These are phyloP conservation scores for Corchorus olitorius DNA, from an alignment of 345 rosid genomes.

Conservation along the genomic window DNA sequence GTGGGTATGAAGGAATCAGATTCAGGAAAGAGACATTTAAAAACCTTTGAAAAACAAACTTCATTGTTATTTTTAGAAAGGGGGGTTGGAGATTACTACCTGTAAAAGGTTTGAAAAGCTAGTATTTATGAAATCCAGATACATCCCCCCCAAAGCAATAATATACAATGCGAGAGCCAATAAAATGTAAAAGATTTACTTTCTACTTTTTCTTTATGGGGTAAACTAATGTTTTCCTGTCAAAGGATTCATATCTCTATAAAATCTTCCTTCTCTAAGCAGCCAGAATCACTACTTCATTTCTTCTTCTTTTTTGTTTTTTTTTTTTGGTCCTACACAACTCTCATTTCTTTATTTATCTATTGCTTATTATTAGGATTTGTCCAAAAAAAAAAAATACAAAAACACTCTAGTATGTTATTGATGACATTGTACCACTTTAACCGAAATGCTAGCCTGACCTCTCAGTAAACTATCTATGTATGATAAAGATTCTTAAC, in stretches of 20 bases:
- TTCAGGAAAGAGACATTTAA: no score
- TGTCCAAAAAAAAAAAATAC: neutral
- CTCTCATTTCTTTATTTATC: neutral
- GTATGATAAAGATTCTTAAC: neutral
- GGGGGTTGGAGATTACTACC: neutral
- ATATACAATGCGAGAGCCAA: neutral
- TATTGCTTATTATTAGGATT: neutral
- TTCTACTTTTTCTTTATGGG: neutral
- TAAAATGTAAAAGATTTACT: neutral
- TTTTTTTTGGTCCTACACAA: no score
- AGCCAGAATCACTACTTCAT: neutral
- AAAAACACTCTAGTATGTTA: neutral
- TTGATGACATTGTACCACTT: neutral
- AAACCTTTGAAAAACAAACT: no score
- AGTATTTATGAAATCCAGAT: neutral
- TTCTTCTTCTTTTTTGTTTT: no score
- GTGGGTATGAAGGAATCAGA: no score
- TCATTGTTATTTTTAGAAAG: neutral
- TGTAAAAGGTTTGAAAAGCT: neutral
- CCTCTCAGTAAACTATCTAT: neutral
- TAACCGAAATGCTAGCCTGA: neutral
- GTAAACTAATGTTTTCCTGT: neutral
- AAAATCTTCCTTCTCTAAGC: neutral
- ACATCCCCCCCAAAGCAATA: neutral
- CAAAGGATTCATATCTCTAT: constrained; percentile 3